Conservation (phyloP, 2,329 filamentous ascomycete species). For the Cordyceps sp. region DNA sequence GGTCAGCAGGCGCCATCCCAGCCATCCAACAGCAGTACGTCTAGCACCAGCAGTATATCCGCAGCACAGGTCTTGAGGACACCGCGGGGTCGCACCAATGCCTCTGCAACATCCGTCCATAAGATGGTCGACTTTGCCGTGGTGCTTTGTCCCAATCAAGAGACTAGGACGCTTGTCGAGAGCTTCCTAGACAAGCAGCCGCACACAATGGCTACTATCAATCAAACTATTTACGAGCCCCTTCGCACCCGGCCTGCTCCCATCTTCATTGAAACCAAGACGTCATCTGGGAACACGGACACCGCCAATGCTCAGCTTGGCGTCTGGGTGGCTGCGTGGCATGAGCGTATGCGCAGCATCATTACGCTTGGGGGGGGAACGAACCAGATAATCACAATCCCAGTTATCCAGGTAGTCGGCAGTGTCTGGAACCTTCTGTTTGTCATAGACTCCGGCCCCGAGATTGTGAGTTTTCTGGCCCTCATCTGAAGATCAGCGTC, state of each 20-base stretch:
- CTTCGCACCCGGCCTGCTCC: conserved; percentile 2
- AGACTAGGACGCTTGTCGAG: no score
- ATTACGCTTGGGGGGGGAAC: background rate
- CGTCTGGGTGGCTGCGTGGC: conserved; percentile 4
- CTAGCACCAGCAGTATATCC: no score
- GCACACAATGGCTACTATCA: no score
- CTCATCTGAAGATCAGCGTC: background rate
- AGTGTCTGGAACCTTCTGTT: conserved; percentile 3
- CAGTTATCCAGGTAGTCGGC: conserved; percentile 3
- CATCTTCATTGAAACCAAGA: conserved; percentile 4
- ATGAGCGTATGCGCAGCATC: conserved; percentile 4
- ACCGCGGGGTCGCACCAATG: no score
- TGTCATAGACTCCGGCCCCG: conserved; percentile 2
- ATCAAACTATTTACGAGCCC: conserved; percentile 1
- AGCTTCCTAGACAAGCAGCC: no score
- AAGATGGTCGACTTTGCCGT: no score
- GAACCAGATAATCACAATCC: conserved; percentile 1
- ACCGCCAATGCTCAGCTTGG: conserved; percentile 3
- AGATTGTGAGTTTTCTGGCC: conserved; percentile 2
- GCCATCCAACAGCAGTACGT: no score
- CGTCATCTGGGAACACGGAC: conserved; percentile 1
- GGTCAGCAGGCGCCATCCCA: no score
- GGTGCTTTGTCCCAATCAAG: no score
- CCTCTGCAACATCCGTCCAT: no score
- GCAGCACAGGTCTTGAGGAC: no score